Percentiles rank a stretch among this genome's conserved stretches.
phyloP scores from a whole-genome alignment of 2,329 filamentous ascomycete genomes.

The Periconia digitata region DNA sequence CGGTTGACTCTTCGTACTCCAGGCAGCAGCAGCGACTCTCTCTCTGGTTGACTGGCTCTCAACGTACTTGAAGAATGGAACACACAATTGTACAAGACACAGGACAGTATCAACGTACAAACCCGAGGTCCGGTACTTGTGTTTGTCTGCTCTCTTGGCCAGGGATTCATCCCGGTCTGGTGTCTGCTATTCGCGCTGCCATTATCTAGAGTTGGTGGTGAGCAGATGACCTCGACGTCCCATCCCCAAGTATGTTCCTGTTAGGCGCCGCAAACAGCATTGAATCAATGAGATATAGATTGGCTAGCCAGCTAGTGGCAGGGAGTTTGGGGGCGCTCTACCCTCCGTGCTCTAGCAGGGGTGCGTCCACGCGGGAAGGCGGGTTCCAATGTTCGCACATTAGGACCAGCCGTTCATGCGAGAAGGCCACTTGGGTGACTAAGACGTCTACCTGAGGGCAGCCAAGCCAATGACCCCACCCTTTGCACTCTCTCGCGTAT shows the following conservation, averaged over 20 bases:
- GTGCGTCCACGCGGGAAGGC: slow-evolving; percentile 16
- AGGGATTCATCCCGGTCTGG: too few species aligned
- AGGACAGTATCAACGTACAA: too few species aligned
- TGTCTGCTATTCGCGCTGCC: too few species aligned
- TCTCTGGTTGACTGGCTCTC: not conserved
- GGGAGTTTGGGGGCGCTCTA: not conserved
- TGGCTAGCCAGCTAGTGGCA: too few species aligned
- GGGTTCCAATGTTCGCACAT: slow-evolving; percentile 20
- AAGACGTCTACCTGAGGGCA: slow-evolving; percentile 8
- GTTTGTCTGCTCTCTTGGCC: too few species aligned
- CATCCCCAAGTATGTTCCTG: slow-evolving; percentile 7
- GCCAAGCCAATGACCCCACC: slow-evolving; percentile 14
- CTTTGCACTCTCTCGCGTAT: slow-evolving; percentile 6
- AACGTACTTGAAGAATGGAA: not conserved
- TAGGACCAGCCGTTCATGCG: slow-evolving; percentile 21
- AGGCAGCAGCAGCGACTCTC: too few species aligned
- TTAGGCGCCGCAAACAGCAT: slow-evolving; percentile 3
- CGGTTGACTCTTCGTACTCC: not conserved
- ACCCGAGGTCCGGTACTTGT: too few species aligned
- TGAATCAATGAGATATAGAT: not conserved
- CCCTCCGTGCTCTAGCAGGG: slow-evolving; percentile 8
- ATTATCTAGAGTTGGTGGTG: not conserved
- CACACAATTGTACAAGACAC: too few species aligned
- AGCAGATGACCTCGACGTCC: slow-evolving; percentile 15
- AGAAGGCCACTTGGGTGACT: not conserved